phyloP scores from a whole-genome alignment of 129 eudicot species.

The Scalesia atractyloides region DNA sequence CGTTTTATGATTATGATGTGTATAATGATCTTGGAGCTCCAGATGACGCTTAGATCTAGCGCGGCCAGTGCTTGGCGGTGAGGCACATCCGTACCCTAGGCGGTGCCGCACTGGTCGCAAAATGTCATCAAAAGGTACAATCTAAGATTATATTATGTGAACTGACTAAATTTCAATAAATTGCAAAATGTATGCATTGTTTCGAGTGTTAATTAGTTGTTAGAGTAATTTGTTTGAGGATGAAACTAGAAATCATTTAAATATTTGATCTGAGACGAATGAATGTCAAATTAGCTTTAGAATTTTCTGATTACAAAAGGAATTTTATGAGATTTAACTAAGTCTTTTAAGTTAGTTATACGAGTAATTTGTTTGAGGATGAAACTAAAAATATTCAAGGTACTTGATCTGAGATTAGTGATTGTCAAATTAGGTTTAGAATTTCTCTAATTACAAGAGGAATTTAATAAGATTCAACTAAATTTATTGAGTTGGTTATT shows the following conservation, averaged over 20 bases:
- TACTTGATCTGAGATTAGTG: background rate
- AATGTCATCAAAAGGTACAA: slow-evolving; percentile 50
- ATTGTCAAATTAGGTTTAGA: background rate
- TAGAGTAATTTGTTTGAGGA: too few relatives aligned
- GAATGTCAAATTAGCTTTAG: too few relatives aligned
- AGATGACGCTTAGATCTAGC: slow-evolving; percentile 27
- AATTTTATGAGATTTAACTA: too few relatives aligned
- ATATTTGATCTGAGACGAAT: too few relatives aligned
- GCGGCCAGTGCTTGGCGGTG: slow-evolving; percentile 69
- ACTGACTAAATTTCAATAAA: too few relatives aligned
- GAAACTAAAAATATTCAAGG: background rate
- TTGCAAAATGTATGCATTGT: too few relatives aligned
- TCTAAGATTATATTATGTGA: background rate
- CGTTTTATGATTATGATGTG: slow-evolving; percentile 68
- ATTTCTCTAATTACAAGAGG: too few relatives aligned
- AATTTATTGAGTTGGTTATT: too few relatives aligned
- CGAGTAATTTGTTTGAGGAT: background rate
- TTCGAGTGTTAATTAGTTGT: too few relatives aligned
- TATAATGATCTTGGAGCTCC: slow-evolving; percentile 78
- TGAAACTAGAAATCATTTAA: too few relatives aligned
- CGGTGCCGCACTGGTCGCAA: slow-evolving; percentile 78
- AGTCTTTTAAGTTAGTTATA: background rate
- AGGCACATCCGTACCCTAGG: slow-evolving; percentile 66
- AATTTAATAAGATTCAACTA: too few relatives aligned
- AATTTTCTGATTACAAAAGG: too few relatives aligned